phyloP scores from a whole-genome alignment of 169 alveolate genomes.

The Plasmodium cynomolgi region DNA sequence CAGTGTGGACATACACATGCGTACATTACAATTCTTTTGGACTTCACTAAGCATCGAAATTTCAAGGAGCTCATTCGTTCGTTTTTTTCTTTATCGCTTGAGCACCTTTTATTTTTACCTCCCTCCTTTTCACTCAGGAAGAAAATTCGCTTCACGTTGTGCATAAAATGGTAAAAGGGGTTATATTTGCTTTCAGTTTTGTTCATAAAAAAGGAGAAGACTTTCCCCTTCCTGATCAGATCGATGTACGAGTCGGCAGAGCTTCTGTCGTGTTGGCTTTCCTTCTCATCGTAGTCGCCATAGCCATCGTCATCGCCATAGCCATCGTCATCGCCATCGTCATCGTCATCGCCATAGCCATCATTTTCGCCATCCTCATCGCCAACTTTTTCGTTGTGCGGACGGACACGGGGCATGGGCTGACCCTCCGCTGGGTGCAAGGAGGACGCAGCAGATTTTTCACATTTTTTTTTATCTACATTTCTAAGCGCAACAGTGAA shows the following conservation, averaged over 20 bases:
- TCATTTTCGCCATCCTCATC: too few relatives aligned
- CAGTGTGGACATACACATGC: conserved; percentile 63
- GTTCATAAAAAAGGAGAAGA: conserved; percentile 2
- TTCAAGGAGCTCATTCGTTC: background rate
- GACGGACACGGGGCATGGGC: background rate
- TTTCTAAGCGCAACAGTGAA: background rate
- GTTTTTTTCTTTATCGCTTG: background rate
- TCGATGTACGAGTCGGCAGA: conserved; percentile 4
- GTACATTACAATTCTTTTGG: background rate
- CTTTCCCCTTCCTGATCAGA: background rate
- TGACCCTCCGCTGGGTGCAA: too few relatives aligned
- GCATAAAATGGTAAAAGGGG: conserved; percentile 17
- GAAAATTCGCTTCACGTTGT: conserved; percentile 16
- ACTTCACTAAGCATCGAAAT: background rate
- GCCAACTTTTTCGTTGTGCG: background rate
- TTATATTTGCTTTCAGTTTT: background rate
- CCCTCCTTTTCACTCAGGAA: background rate
- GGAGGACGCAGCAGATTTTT: background rate
- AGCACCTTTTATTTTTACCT: background rate
- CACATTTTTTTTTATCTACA: background rate
- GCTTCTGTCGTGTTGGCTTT: background rate
- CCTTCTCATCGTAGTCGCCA: background rate
- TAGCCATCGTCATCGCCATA: background rate
- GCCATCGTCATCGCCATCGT: too few relatives aligned
- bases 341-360: too few relatives aligned